A percentile compares a stretch with the other conserved stretches of the same genome.
Conservation (phyloP, 352 stramenopile species). For the Pythium utonaiense region DNA sequence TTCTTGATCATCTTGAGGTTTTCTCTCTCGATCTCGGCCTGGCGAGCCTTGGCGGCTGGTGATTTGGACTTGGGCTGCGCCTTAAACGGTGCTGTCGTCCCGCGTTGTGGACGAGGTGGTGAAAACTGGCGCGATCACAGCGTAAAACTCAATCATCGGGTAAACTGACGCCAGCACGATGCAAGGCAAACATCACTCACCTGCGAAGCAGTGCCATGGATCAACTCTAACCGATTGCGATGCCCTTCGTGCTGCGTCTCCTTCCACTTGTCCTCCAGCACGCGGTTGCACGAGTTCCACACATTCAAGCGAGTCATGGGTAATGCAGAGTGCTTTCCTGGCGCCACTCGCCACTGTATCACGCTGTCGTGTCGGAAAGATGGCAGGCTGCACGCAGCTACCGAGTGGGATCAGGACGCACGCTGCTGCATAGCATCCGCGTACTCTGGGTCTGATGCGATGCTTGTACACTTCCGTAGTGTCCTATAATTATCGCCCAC, state of each 20-base stretch:
- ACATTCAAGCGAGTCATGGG: slow-evolving; percentile 27
- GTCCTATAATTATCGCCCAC: no score
- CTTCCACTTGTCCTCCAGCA: slow-evolving; percentile 42
- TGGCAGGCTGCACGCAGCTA: background rate
- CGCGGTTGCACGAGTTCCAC: slow-evolving; percentile 42
- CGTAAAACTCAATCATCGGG: background rate
- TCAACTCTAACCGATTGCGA: slow-evolving; percentile 43
- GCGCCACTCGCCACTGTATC: background rate
- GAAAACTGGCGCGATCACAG: background rate
- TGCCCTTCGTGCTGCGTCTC: slow-evolving; percentile 37
- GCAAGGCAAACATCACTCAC: background rate
- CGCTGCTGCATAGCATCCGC: background rate
- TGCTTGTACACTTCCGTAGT: background rate
- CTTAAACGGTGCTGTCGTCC: slow-evolving; percentile 7
- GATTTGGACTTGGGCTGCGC: slow-evolving; percentile 38
- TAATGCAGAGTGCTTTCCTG: background rate
- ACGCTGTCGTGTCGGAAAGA: background rate
- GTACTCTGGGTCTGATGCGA: slow-evolving; percentile 14
- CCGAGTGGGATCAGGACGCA: background rate
- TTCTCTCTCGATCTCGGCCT: slow-evolving; percentile 52
- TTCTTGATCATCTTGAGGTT: slow-evolving; percentile 61
- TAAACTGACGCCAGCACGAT: no score
- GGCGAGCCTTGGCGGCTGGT: slow-evolving; percentile 38
- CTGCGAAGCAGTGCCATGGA: slow-evolving; percentile 23
- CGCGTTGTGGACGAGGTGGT: background rate